Base-by-base conservation (phyloP, 2,329 filamentous ascomycete genomes). In the Venturia carpophila region DNA sequence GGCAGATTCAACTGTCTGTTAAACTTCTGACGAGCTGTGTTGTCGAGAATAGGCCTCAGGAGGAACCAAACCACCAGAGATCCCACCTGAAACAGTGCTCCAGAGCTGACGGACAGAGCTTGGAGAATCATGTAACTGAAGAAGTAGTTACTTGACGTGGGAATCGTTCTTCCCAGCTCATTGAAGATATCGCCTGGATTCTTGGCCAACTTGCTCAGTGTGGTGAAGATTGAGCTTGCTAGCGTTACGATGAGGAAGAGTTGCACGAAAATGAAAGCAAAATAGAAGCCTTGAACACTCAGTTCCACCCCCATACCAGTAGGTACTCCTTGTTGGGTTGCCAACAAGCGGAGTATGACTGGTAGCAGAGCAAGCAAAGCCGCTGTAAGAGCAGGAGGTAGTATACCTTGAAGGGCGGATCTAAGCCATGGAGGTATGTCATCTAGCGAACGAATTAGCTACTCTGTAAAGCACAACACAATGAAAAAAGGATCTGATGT, bases 81-180 rank as follows among this genome's bases (percentile, higher is more conserved):
- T n/a, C 85, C 86, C 30, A 96, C 84, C 72, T 97, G 94, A 15
- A 97, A 79, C 4, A 97, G 80, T 0, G 91, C 93, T 74, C 90
- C 92, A 1, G 93, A 93, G 74, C 92, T 96, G 68, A 91, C 92
- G 68, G 91, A 92, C 70, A 97, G 82, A 0, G 92, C 91, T 72
- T 97, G 94, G 11, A 99, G 86, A 73, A 97, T 88, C 87, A 99
- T 92, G 82, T 99, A 99, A 0, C 91, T 93, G 81, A 97, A 97
- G 80, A 97, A 99, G 76, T 97, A 99, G 73, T 97, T 96, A 70
- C 91, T 89, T 0, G 92, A 88, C 69, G 86, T 89, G 1, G 94
- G 94, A 5, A 99, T 79, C 67, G 92, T 94, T 13, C 80, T 75
- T 0, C 93, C 93, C 37, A 99, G 79, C 0, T 89, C 81, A 21